These are phyloP conservation scores for Lactarius psammicola DNA, from an alignment of 768 basidiomycete species.

Conservation along the genomic window DNA sequence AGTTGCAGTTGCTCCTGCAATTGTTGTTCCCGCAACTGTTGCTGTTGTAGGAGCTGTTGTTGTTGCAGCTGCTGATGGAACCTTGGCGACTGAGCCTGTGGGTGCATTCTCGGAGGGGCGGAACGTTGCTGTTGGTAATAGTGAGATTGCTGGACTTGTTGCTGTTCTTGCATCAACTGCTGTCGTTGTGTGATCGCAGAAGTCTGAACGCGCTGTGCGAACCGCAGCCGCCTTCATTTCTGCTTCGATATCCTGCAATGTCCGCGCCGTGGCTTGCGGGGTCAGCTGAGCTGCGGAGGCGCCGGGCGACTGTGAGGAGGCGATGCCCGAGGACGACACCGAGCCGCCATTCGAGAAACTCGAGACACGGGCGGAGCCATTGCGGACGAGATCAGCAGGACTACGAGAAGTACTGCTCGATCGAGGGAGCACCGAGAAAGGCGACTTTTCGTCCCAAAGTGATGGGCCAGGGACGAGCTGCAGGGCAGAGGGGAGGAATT, in stretches of 20 bases:
- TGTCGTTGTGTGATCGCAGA: constrained; percentile 40
- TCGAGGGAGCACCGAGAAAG: constrained; percentile 64
- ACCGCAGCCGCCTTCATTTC: constrained; percentile 69
- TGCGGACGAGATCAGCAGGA: constrained; percentile 32
- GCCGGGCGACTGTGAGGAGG: constrained; percentile 18
- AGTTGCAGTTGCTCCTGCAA: constrained; percentile 35
- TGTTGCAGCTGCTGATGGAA: constrained; percentile 77
- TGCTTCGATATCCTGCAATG: constrained; percentile 78
- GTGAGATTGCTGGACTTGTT: constrained; percentile 38
- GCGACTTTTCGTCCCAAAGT: constrained; percentile 81
- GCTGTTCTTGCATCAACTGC: constrained; percentile 35
- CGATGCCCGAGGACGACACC: constrained; percentile 26
- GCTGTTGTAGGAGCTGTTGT: constrained; percentile 58
- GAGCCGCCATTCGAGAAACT: constrained; percentile 21
- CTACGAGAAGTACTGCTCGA: constrained; percentile 18
- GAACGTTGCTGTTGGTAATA: constrained; percentile 47
- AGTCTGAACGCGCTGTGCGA: constrained; percentile 32
- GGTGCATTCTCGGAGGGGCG: constrained; percentile 72
- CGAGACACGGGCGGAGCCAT: constrained; percentile 30
- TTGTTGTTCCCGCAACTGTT: constrained; percentile 59
- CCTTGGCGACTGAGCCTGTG: constrained; percentile 73
- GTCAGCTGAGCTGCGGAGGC: constrained; percentile 36
- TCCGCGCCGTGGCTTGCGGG: constrained; percentile 37
- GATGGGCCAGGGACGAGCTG: constrained; percentile 60
- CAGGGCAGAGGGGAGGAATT: constrained; percentile 37